Conservation (phyloP, 192 early-diverging fungal genomes). For the Mortierella alpina region DNA sequence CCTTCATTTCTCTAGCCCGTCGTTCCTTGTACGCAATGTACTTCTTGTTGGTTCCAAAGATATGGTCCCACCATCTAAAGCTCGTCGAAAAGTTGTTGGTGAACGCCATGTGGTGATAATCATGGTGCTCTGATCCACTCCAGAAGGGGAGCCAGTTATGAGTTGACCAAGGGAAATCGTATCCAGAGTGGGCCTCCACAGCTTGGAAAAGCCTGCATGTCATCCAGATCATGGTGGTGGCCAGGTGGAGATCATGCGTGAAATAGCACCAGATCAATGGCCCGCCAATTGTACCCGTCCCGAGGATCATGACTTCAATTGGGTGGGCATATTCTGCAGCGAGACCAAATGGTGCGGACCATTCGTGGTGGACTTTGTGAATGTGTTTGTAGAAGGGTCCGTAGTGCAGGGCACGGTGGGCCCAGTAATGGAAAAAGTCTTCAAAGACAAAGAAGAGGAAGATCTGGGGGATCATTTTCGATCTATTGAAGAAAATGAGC, state of each 20-base stretch:
- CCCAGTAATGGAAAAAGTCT: conserved; percentile 91
- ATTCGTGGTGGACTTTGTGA: conserved; percentile 96
- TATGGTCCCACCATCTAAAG: conserved; percentile 90
- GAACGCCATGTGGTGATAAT: conserved; percentile 89
- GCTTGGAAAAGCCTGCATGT: conserved; percentile 80
- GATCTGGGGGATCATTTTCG: conserved; percentile 71
- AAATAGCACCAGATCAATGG: conserved; percentile 77
- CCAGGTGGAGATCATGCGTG: conserved; percentile 77
- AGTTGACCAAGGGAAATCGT: conserved; percentile 94
- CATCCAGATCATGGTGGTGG: conserved; percentile 88
- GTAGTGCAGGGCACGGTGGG: conserved; percentile 89
- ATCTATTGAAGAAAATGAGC: conserved; percentile 25
- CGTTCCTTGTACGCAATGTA: conserved; percentile 69
- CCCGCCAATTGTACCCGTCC: conserved; percentile 84
- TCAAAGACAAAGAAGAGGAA: conserved; percentile 84
- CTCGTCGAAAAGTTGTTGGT: conserved; percentile 82
- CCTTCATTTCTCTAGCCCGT: conserved; percentile 32
- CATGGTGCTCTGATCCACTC: conserved; percentile 93
- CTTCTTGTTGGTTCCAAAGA: conserved; percentile 85
- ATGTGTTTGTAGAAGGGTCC: conserved; percentile 88
- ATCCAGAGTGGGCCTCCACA: conserved; percentile 92
- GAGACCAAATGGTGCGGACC: conserved; percentile 87
- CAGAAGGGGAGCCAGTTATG: conserved; percentile 88
- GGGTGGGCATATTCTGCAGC: conserved; percentile 94
- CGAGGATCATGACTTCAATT: conserved; percentile 83